Evolutionary conservation across 345 rosid genomes (phyloP), one percentile per base, ranked within the genome.

Genomic region (Citrus reticulata): DNA sequence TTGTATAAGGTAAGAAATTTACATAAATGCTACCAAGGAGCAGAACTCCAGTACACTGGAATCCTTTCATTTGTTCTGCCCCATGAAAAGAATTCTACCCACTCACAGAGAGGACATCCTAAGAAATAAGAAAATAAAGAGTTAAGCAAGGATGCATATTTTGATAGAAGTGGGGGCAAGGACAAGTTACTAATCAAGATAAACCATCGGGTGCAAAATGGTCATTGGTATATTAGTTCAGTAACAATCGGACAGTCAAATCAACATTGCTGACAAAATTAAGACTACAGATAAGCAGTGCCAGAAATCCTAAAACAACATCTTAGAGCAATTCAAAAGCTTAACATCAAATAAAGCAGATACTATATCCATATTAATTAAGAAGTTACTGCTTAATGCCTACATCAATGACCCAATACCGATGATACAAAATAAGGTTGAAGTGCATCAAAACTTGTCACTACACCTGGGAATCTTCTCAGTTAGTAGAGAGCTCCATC

Each of bases 391-490:
- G 35, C 57, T 70, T 74, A 75, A 85, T 60, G 83, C 87, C 90
- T 80, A 78, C 68, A 68, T 54, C 79, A 82, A 73, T 83, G 74
- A 79, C 83, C 90, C 84, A 87, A 78, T 75, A 80, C 55, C 83
- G 73, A 78, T 84, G 76, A 80, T 84, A 91, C 81, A 81, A 81
- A 78, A 81, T 83, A 86, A 83, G 84, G 89, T 87, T 77, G 83
- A 85, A 84, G 89, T 86, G 86, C 89, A 90, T 84, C 88, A 89
- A 89, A 64, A 84, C 87, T 85, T 87, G 86, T 83, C 87, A 90
- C 88, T 90, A 90, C 90, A 91, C 91, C 95, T 79, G 95, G 86
- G 80, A 79, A 86, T 90, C 95, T 89, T 93, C 93, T 90, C 88
- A 90, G 80, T 89, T 93, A 93, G 93, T 87, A 86, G 90, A 85